Evolutionary conservation across 352 stramenopile species (phyloP).

Genomic region (Phytophthora fragariae): DNA sequence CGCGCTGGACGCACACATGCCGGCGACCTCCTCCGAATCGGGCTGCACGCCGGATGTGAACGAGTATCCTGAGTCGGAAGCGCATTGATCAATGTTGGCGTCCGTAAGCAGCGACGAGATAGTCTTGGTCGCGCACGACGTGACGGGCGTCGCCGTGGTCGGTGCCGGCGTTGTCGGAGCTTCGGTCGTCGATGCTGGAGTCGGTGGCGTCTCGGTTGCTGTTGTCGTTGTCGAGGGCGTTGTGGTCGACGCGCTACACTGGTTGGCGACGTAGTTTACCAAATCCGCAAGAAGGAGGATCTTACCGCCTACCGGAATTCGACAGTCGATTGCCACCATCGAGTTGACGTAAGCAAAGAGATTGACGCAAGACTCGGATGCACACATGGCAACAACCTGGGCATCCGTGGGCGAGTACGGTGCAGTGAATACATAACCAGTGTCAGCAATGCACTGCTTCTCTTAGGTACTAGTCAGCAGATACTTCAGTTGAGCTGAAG

Average conservation of each 20-base stretch:
- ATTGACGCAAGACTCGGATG: constrained; percentile 27
- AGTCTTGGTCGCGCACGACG: constrained; percentile 16
- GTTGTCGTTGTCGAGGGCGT: background rate
- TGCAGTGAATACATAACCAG: constrained; percentile 32
- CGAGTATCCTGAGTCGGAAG: constrained; percentile 29
- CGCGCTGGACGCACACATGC: constrained; percentile 33
- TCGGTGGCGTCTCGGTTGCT: background rate
- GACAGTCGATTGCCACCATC: constrained; percentile 26
- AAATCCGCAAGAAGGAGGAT: constrained; percentile 37
- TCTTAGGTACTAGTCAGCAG: constrained; percentile 32
- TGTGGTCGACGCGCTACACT: background rate
- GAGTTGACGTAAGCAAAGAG: constrained; percentile 29
- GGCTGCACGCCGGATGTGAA: constrained; percentile 33
- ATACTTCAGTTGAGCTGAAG: constrained; percentile 25
- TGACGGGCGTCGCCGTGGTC: constrained; percentile 21
- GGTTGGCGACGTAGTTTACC: constrained; percentile 27
- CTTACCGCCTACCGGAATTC: constrained; percentile 30
- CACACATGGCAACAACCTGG: constrained; percentile 34
- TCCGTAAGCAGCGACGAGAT: constrained; percentile 27
- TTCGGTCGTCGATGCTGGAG: background rate
- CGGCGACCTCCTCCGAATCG: constrained; percentile 17
- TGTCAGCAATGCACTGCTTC: constrained; percentile 28
- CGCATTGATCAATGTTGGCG: constrained; percentile 32
- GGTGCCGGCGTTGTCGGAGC: background rate
- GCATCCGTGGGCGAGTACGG: constrained; percentile 21